Evolutionary conservation across 1,284 basidiomycete genomes (phyloP).

Genomic region (Earliella scabrosa): DNA sequence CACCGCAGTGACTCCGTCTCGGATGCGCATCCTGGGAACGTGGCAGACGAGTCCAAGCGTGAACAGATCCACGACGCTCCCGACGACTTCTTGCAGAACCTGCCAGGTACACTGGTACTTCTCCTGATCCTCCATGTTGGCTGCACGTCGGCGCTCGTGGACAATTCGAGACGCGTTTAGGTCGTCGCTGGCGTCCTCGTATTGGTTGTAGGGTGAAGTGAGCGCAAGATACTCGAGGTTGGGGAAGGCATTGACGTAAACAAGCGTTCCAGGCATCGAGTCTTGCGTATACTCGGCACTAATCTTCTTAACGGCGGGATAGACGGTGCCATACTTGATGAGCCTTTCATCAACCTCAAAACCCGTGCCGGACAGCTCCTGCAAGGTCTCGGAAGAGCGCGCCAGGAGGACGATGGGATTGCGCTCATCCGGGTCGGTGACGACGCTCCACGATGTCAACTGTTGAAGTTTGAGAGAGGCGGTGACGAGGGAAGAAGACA

Average conservation of each 20-base stretch:
- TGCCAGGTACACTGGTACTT: constrained; percentile 6
- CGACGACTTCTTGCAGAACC: constrained; percentile 7
- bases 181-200: neutral
- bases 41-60: constrained; percentile 12
- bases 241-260: constrained; percentile 14
- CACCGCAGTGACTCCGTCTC: neutral
- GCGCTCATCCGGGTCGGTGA: neutral
- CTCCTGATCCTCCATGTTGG: constrained; percentile 12
- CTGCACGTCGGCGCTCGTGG: neutral
- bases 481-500: constrained; percentile 5
- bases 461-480: constrained; percentile 1
- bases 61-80: constrained; percentile 9
- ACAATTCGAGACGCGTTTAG: neutral
- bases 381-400: constrained; percentile 5
- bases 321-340: too few relatives aligned
- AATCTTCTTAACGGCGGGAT: neutral
- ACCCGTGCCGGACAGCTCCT: constrained; percentile 7
- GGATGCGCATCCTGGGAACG: constrained; percentile 6
- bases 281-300: neutral
- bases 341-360: too few relatives aligned
- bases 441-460: neutral
- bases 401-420: constrained; percentile 18
- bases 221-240: constrained; percentile 13
- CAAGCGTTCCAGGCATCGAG: constrained; percentile 8
- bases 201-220: neutral